Conservation (phyloP, 2,329 filamentous ascomycete genomes). For the Diaporthe helianthi region DNA sequence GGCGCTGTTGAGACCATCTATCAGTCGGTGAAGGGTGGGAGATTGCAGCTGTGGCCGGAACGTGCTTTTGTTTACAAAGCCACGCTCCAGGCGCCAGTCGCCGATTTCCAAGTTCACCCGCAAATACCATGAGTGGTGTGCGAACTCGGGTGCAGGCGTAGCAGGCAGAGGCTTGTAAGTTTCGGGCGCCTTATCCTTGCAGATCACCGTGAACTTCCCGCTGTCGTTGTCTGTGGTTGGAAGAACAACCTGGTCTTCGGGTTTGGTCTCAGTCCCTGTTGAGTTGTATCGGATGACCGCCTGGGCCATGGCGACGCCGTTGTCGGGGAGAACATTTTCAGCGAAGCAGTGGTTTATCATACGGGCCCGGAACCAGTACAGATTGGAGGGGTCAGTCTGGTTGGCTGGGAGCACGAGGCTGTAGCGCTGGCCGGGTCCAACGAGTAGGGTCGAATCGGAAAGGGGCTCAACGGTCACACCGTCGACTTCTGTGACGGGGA, state of each 20-base stretch:
- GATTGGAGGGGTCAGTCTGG: constrained; percentile 50
- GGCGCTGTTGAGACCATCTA: constrained; percentile 50
- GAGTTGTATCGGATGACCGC: constrained; percentile 56
- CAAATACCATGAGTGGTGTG: constrained; percentile 60
- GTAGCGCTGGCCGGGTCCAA: constrained; percentile 75
- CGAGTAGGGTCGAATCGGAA: constrained; percentile 65
- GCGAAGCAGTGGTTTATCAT: constrained; percentile 68
- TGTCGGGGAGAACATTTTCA: constrained; percentile 52
- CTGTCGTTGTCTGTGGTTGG: constrained; percentile 47
- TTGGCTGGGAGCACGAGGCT: constrained; percentile 70
- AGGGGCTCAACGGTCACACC: constrained; percentile 69
- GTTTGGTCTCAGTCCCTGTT: neutral
- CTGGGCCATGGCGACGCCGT: constrained; percentile 53
- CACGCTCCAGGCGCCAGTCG: constrained; percentile 62
- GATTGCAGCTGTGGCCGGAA: constrained; percentile 56
- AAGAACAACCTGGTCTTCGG: constrained; percentile 37
- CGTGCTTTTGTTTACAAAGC: constrained; percentile 64
- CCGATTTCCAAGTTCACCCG: constrained; percentile 67
- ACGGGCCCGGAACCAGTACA: constrained; percentile 70
- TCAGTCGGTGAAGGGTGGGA: constrained; percentile 58
- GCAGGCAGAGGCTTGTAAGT: constrained; percentile 53
- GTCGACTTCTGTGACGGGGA: constrained; percentile 71
- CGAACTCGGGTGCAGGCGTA: constrained; percentile 51
- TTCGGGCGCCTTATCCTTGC: constrained; percentile 57
- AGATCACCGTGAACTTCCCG: constrained; percentile 49